Conservation (phyloP, 495 filamentous ascomycete genomes). For the Aspergillus kassunensis region DNA sequence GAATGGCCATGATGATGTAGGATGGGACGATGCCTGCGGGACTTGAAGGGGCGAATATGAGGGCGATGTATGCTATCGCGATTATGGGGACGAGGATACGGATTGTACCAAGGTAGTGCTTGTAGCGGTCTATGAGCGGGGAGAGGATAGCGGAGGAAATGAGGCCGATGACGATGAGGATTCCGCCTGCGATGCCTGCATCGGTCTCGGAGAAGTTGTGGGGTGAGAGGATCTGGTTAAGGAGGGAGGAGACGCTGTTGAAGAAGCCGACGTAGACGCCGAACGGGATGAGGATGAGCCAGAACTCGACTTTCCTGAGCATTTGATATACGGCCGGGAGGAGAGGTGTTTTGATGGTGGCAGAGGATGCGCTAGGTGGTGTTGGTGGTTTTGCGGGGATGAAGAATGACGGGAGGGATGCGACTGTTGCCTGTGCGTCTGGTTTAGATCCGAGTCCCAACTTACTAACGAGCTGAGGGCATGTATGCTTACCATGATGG, state of each 20-base stretch:
- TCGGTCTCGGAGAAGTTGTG: conserved; percentile 76
- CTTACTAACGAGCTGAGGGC: no score
- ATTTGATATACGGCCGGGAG: conserved; percentile 43
- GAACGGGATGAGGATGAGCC: conserved; percentile 72
- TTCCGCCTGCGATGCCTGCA: conserved; percentile 82
- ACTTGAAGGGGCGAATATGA: conserved; percentile 77
- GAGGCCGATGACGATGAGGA: conserved; percentile 88
- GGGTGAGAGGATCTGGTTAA: conserved; percentile 85
- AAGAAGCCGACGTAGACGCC: conserved; percentile 85
- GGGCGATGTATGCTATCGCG: conserved; percentile 64
- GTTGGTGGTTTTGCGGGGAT: conserved; percentile 77
- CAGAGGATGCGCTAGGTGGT: conserved; percentile 55
- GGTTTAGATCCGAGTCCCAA: no score
- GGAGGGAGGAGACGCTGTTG: conserved; percentile 81
- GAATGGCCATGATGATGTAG: conserved; percentile 61
- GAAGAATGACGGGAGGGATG: conserved; percentile 76
- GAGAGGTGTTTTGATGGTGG: conserved; percentile 47
- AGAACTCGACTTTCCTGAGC: conserved; percentile 62
- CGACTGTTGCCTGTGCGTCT: conserved; percentile 58
- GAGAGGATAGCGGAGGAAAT: conserved; percentile 68
- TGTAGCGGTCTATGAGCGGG: conserved; percentile 80
- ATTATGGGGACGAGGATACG: conserved; percentile 73
- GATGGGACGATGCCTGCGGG: conserved; percentile 59
- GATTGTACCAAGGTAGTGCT: conserved; percentile 72
- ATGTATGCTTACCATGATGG: conserved; percentile 71